Evolutionary conservation across 805 yeast genomes (phyloP).

Genomic region (Spathaspora arborariae): DNA sequence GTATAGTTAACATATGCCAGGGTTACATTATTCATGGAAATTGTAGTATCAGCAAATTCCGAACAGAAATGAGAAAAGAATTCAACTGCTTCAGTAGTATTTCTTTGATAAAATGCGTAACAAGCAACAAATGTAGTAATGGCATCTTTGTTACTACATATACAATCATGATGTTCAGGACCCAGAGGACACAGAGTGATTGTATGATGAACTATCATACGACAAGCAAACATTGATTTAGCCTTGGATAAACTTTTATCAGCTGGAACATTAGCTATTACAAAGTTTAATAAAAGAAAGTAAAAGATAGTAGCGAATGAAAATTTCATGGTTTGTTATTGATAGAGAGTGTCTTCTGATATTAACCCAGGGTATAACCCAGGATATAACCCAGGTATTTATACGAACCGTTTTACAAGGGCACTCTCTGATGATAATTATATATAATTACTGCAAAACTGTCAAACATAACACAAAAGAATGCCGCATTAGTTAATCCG

Average conservation of each 20-base stretch:
- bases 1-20: slow-evolving; percentile 14
- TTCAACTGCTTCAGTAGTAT: slow-evolving; percentile 8
- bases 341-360: too few relatives aligned
- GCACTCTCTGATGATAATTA: background rate
- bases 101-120: slow-evolving; percentile 9
- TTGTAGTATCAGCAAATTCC: slow-evolving; percentile 15
- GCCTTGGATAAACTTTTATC: slow-evolving; percentile 1
- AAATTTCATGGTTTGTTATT: background rate
- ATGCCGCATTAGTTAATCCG: background rate
- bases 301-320: background rate
- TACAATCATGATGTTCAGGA: slow-evolving; percentile 12
- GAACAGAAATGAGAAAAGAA: slow-evolving; percentile 16
- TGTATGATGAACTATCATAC: background rate
- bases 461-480: background rate
- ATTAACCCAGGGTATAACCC: background rate
- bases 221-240: slow-evolving; percentile 4
- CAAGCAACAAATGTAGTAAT: slow-evolving; percentile 31
- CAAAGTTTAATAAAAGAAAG: background rate
- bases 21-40: slow-evolving; percentile 14
- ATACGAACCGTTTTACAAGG: background rate
- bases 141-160: slow-evolving; percentile 21
- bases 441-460: background rate
- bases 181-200: background rate
- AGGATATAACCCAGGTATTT: background rate
- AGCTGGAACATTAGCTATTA: background rate